phyloP scores from a whole-genome alignment of 2,329 filamentous ascomycete species.

The Geosmithia morbida region DNA sequence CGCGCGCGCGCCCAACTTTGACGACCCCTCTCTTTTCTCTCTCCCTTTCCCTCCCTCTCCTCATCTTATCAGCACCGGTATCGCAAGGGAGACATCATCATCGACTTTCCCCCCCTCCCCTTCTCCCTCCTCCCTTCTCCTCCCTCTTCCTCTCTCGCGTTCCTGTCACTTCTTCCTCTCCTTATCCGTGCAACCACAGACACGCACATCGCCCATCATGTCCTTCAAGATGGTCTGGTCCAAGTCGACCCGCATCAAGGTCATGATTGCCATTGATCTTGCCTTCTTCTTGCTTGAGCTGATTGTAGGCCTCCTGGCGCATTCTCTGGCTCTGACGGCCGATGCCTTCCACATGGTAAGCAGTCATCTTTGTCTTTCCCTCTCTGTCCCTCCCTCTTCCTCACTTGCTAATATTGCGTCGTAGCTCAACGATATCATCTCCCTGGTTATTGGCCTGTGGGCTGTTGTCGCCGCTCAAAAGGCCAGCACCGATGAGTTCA shows the following conservation, averaged over 20 bases:
- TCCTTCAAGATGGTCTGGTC: constrained; percentile 60
- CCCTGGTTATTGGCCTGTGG: constrained; percentile 83
- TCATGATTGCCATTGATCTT: constrained; percentile 82
- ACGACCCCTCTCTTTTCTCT: too few species aligned
- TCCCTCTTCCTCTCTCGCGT: too few species aligned
- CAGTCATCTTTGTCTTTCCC: constrained; percentile 3
- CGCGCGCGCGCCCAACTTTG: too few species aligned
- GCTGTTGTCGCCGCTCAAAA: constrained; percentile 81
- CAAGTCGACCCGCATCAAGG: constrained; percentile 81
- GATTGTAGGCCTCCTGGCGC: constrained; percentile 69
- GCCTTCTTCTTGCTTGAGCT: constrained; percentile 86
- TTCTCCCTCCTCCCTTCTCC: too few species aligned
- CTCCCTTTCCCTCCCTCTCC: too few species aligned
- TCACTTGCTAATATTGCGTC: neutral
- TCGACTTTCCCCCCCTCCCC: too few species aligned
- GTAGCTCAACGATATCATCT: constrained; percentile 93
- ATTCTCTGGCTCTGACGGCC: constrained; percentile 84
- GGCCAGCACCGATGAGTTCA: constrained; percentile 80
- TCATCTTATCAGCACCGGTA: too few species aligned
- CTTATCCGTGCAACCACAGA: too few species aligned
- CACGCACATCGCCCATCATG: constrained; percentile 8
- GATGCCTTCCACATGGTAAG: constrained; percentile 96
- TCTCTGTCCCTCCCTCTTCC: constrained; percentile 3
- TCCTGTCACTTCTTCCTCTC: too few species aligned
- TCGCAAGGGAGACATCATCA: too few species aligned